A percentile compares a stretch with the other conserved stretches of the same genome.
phyloP scores from a whole-genome alignment of 2,329 filamentous ascomycete genomes.

The Aspergillus transmontanensis region DNA sequence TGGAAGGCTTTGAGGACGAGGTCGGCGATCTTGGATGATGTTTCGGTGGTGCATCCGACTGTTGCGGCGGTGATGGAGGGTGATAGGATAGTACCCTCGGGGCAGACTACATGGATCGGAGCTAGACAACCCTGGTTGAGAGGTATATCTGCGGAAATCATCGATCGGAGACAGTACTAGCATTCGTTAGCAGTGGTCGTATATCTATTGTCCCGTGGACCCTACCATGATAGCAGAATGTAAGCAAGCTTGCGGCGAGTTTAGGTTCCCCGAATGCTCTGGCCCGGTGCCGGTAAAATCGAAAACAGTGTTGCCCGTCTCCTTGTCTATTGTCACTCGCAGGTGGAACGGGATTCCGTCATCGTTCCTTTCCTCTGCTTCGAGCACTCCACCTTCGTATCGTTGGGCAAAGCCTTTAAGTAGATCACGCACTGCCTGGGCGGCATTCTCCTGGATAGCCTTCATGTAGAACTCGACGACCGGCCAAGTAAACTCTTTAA shows the following conservation, averaged over 20 bases:
- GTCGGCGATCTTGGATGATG: constrained; percentile 74
- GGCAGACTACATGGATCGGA: constrained; percentile 72
- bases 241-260: constrained; percentile 76
- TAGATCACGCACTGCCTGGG: constrained; percentile 65
- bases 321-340: constrained; percentile 68
- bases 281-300: constrained; percentile 76
- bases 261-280: constrained; percentile 72
- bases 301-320: constrained; percentile 71
- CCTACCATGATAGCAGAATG: constrained; percentile 69
- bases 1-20: constrained; percentile 77
- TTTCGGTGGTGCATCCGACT: constrained; percentile 78
- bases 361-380: constrained; percentile 78
- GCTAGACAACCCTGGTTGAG: constrained; percentile 80
- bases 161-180: constrained; percentile 60
- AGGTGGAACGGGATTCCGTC: constrained; percentile 77
- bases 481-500: constrained; percentile 36
- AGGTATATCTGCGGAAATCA: constrained; percentile 77
- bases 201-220: constrained; percentile 54
- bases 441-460: constrained; percentile 68
- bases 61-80: constrained; percentile 65
- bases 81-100: constrained; percentile 69
- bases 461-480: constrained; percentile 47
- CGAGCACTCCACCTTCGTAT: constrained; percentile 58
- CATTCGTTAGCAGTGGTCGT: constrained; percentile 33
- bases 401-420: constrained; percentile 56